Percentiles rank a stretch among this genome's conserved stretches.
Conservation (phyloP, 2,329 filamentous ascomycete genomes). For the Bertia moriformis region DNA sequence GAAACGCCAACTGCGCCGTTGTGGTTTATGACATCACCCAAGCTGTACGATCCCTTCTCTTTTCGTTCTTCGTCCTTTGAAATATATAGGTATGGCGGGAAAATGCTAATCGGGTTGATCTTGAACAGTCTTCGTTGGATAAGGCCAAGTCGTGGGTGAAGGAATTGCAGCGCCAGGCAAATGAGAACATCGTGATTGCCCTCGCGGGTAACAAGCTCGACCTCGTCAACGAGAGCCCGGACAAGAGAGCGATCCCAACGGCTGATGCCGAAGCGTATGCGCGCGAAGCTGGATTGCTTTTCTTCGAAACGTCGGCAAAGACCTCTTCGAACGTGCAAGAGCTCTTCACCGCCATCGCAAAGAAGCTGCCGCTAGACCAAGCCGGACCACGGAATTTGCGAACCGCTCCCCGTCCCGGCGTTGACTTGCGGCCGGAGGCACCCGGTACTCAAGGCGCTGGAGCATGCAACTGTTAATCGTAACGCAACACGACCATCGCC, state of each 20-base stretch:
- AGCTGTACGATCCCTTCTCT: constrained; percentile 56
- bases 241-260: constrained; percentile 82
- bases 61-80: neutral
- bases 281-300: constrained; percentile 79
- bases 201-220: constrained; percentile 96
- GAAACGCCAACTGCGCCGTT: constrained; percentile 97
- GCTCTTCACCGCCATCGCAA: constrained; percentile 91
- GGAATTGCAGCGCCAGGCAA: constrained; percentile 94
- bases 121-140: constrained; percentile 70
- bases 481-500: too few relatives aligned
- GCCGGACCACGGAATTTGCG: constrained; percentile 79
- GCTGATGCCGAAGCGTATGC: constrained; percentile 92
- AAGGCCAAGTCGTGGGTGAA: constrained; percentile 99
- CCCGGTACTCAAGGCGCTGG: constrained; percentile 40
- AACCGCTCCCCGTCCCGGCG: constrained; percentile 34
- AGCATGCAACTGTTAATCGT: constrained; percentile 37
- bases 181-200: constrained; percentile 98
- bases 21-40: constrained; percentile 99
- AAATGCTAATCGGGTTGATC: neutral
- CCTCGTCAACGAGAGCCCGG: constrained; percentile 81
- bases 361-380: constrained; percentile 93
- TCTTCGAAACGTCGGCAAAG: constrained; percentile 98
- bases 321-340: constrained; percentile 91
- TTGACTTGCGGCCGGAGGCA: constrained; percentile 41
- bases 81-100: constrained; percentile 9